Evolutionary conservation across 2,329 filamentous ascomycete genomes (phyloP).

Genomic region (Scorias spongiosa): DNA sequence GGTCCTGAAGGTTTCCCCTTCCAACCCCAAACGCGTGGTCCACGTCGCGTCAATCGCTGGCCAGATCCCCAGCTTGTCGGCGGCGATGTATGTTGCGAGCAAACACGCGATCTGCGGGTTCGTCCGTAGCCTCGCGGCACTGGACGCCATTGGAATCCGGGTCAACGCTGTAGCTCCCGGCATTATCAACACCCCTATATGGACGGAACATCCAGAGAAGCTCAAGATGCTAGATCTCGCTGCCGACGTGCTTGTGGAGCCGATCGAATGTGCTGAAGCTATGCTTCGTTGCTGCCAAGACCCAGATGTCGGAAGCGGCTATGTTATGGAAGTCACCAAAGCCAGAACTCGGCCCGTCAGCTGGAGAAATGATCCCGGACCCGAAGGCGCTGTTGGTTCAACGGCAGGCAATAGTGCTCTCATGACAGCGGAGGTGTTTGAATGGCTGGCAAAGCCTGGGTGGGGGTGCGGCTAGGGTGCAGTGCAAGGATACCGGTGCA

Average conservation of each 20-base stretch:
- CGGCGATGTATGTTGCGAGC: conserved; percentile 30
- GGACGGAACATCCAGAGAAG: conserved; percentile 48
- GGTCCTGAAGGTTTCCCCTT: conserved; percentile 17
- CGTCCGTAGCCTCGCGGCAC: conserved; percentile 33
- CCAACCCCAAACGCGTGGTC: conserved; percentile 31
- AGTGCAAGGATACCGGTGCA: too few relatives aligned
- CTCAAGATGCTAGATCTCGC: conserved; percentile 32
- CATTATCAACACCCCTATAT: conserved; percentile 45
- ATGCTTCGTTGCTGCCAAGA: conserved; percentile 43
- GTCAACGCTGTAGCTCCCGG: conserved; percentile 47
- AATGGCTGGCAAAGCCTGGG: conserved; percentile 29
- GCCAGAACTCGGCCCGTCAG: conserved; percentile 34
- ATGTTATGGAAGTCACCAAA: conserved; percentile 41
- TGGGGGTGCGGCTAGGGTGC: too few relatives aligned
- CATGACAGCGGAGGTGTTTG: conserved; percentile 35
- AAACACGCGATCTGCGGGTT: conserved; percentile 33
- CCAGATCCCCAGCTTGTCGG: conserved; percentile 22
- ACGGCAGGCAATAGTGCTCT: conserved; percentile 23
- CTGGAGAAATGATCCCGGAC: conserved; percentile 39
- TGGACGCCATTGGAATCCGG: conserved; percentile 39
- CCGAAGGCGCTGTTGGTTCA: conserved; percentile 26
- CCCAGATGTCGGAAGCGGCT: conserved; percentile 33
- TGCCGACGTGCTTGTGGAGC: conserved; percentile 43
- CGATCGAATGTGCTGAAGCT: conserved; percentile 43
- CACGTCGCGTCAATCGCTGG: conserved; percentile 31